Conservation (phyloP, 1,284 basidiomycete species). For the Cystobasidiaceae sp. region DNA sequence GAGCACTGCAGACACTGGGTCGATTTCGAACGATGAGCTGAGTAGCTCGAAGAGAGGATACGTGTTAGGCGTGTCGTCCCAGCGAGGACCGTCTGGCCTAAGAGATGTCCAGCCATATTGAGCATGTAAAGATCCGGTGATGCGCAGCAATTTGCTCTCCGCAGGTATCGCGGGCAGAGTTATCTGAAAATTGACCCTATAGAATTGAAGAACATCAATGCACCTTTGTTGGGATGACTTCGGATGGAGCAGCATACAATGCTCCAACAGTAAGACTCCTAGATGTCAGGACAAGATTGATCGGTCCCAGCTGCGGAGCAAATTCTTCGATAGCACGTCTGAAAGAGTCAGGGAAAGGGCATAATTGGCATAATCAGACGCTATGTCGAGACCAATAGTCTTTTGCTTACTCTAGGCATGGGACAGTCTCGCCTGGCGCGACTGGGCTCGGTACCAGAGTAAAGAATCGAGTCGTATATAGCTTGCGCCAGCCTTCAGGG, state of each 20-base stretch:
- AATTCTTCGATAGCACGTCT: constrained; percentile 27
- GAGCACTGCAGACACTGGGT: background rate
- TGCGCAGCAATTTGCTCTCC: background rate
- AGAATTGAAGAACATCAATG: background rate
- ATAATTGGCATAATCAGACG: background rate
- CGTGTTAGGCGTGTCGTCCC: background rate
- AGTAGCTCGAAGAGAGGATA: background rate
- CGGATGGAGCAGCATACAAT: background rate
- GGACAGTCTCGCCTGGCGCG: constrained; percentile 12
- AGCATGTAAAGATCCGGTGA: background rate
- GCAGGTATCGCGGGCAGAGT: constrained; percentile 8
- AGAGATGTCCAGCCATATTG: constrained; percentile 3
- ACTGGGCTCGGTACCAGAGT: constrained; percentile 5
- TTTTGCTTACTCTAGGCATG: background rate
- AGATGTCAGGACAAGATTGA: constrained; percentile 13
- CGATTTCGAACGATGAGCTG: background rate
- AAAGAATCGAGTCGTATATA: constrained; percentile 8
- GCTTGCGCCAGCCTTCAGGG: background rate
- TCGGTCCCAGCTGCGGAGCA: constrained; percentile 22
- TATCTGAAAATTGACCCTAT: constrained; percentile 10
- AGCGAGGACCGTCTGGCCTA: background rate
- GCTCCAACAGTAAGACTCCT: constrained; percentile 7
- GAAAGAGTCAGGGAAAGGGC: background rate
- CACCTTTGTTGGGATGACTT: no score
- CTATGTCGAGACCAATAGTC: background rate